Conservation (phyloP, 352 stramenopile genomes). For the Phytopythium kandeliae region DNA sequence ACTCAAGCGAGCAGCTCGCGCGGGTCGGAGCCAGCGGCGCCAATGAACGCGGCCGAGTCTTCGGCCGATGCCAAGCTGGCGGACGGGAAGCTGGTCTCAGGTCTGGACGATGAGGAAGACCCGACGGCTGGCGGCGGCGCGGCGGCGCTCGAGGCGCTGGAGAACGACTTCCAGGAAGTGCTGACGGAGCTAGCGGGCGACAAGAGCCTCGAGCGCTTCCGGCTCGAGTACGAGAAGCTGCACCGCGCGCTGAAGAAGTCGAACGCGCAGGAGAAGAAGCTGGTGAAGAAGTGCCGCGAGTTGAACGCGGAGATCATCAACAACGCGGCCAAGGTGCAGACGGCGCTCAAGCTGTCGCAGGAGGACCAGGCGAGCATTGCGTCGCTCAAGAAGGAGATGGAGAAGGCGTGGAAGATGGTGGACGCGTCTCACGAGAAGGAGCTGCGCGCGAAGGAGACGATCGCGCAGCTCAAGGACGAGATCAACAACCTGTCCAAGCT, state of each 20-base stretch:
- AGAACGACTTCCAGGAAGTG: conserved; percentile 93
- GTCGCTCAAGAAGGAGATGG: conserved; percentile 95
- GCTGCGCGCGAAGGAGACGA: conserved; percentile 91
- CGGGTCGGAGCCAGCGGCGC: not conserved
- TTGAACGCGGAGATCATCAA: conserved; percentile 95
- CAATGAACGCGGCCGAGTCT: conserved; percentile 5
- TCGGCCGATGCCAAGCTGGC: conserved; percentile 34
- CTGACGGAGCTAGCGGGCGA: conserved; percentile 89
- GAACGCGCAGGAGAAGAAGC: conserved; percentile 93
- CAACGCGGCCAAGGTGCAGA: conserved; percentile 95
- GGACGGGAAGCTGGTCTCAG: conserved; percentile 28
- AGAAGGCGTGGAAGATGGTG: conserved; percentile 94
- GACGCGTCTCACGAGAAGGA: conserved; percentile 94
- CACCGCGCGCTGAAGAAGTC: conserved; percentile 92
- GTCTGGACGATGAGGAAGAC: conserved; percentile 22
- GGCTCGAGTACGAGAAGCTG: conserved; percentile 95
- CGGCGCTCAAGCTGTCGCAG: conserved; percentile 92
- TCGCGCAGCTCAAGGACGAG: conserved; percentile 94
- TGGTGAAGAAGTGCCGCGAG: conserved; percentile 95
- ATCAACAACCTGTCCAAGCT: conserved; percentile 94
- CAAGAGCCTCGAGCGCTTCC: conserved; percentile 92
- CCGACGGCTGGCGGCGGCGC: conserved; percentile 5
- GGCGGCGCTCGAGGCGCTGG: conserved; percentile 79
- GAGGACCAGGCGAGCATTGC: conserved; percentile 92
- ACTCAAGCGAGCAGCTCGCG: too few relatives aligned